Conservation (phyloP, 805 yeast genomes). For the Naumovozyma dairenensis region DNA sequence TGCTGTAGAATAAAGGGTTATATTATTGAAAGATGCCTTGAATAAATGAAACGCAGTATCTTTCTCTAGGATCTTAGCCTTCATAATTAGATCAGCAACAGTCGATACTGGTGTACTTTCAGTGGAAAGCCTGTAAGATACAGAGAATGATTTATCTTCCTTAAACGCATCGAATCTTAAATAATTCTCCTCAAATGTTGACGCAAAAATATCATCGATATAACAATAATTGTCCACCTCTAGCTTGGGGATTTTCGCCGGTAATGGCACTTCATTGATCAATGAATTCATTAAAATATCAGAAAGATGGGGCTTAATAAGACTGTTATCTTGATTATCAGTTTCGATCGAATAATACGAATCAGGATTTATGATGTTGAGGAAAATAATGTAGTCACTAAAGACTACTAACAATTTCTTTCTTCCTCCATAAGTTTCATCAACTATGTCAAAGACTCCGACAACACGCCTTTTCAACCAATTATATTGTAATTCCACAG, state of each 20-base stretch:
- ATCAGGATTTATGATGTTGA: conserved; percentile 41
- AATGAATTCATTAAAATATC: conserved; percentile 86
- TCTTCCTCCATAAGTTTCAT: conserved; percentile 26
- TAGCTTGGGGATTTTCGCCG: conserved; percentile 54
- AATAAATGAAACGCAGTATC: conserved; percentile 82
- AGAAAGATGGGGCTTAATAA: conserved; percentile 47
- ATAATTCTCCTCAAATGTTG: conserved; percentile 29
- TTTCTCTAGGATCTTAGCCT: conserved; percentile 69
- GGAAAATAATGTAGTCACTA: conserved; percentile 66
- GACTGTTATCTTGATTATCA: conserved; percentile 2
- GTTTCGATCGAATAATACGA: conserved; percentile 14
- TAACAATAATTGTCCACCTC: conserved; percentile 59
- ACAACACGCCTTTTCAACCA: conserved; percentile 84
- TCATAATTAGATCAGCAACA: conserved; percentile 37
- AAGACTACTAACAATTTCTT: conserved; percentile 62
- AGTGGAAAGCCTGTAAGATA: conserved; percentile 20
- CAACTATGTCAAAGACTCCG: conserved; percentile 49
- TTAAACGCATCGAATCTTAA: conserved; percentile 23
- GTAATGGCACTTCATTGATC: conserved; percentile 72
- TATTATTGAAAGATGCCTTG: conserved; percentile 34
- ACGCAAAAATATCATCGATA: conserved; percentile 45
- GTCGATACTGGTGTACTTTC: conserved; percentile 47
- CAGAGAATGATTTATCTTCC: conserved; percentile 13
- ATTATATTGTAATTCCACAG: conserved; percentile 73
- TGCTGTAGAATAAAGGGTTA: conserved; percentile 54